Conservation (phyloP, 148 eudicot species). For the Nepenthes gracilis region DNA sequence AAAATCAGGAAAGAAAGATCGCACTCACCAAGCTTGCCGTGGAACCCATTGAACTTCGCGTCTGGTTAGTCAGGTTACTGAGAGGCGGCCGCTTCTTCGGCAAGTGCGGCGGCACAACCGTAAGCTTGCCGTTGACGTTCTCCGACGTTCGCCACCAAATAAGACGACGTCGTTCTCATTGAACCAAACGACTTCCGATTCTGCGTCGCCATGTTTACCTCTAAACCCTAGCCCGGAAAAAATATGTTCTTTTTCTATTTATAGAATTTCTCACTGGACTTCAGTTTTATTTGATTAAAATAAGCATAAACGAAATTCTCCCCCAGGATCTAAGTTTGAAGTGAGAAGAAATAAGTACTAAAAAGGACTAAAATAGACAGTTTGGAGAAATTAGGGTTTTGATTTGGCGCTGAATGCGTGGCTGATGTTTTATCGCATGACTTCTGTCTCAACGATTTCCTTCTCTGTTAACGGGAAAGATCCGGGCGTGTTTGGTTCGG, state of each 20-base stretch:
- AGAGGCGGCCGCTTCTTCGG: conserved; percentile 69
- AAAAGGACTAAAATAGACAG: not conserved
- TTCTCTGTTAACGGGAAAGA: conserved; percentile 1
- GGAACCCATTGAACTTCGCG: conserved; percentile 12
- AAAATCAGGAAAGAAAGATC: no score
- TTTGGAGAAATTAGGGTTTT: not conserved
- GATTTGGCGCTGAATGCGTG: conserved; percentile 6
- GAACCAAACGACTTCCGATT: conserved; percentile 26
- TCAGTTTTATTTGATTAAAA: no score
- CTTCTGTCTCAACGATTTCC: not conserved
- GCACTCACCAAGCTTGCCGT: conserved; percentile 30
- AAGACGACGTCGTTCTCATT: not conserved
- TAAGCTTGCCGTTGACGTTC: conserved; percentile 23
- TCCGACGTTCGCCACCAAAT: conserved; percentile 38
- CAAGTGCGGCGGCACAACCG: conserved; percentile 11
- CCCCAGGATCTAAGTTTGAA: not conserved
- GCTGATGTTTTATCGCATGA: not conserved
- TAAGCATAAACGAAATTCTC: no score
- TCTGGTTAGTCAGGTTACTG: conserved; percentile 50
- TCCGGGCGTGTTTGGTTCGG: conserved; percentile 1
- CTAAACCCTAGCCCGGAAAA: not conserved
- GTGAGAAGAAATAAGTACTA: not conserved
- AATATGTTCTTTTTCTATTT: not conserved
- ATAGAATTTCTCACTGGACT: no score
- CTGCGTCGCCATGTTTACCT: conserved; percentile 23